Conservation (phyloP, 345 rosid species). For the Camelina sativa region DNA sequence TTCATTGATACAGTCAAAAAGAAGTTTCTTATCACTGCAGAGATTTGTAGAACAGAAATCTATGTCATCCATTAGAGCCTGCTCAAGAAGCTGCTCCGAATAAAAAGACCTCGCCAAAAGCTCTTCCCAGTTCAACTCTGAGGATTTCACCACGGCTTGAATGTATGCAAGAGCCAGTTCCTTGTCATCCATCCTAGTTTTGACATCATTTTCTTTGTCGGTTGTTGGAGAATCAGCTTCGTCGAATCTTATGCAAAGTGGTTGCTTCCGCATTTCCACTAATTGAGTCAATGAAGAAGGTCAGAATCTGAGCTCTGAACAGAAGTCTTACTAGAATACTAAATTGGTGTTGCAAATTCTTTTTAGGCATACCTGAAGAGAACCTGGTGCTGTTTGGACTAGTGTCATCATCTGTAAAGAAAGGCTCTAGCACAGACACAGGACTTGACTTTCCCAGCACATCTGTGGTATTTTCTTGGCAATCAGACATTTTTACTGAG, state of each 20-base stretch:
- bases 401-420: conserved; percentile 65
- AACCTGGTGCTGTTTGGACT: conserved; percentile 63
- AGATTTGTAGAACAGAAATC: conserved; percentile 60
- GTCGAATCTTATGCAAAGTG: conserved; percentile 68
- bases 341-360: background rate
- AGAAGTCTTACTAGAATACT: background rate
- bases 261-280: conserved; percentile 59
- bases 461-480: conserved; percentile 53
- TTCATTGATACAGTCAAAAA: conserved; percentile 80
- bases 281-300: conserved; percentile 33
- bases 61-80: conserved; percentile 55
- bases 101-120: conserved; percentile 61
- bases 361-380: conserved; percentile 57
- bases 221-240: conserved; percentile 50
- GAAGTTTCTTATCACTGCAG: conserved; percentile 58
- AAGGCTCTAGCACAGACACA: conserved; percentile 85
- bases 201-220: conserved; percentile 44
- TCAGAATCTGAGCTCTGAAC: conserved; percentile 34
- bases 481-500: conserved; percentile 49
- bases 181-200: conserved; percentile 54
- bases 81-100: conserved; percentile 69
- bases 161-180: conserved; percentile 56
- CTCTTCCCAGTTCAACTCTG: conserved; percentile 73
- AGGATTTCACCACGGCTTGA: conserved; percentile 57
- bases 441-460: conserved; percentile 76